Base-by-base conservation (phyloP, 805 yeast species). In the Candida ascalaphidarum region DNA sequence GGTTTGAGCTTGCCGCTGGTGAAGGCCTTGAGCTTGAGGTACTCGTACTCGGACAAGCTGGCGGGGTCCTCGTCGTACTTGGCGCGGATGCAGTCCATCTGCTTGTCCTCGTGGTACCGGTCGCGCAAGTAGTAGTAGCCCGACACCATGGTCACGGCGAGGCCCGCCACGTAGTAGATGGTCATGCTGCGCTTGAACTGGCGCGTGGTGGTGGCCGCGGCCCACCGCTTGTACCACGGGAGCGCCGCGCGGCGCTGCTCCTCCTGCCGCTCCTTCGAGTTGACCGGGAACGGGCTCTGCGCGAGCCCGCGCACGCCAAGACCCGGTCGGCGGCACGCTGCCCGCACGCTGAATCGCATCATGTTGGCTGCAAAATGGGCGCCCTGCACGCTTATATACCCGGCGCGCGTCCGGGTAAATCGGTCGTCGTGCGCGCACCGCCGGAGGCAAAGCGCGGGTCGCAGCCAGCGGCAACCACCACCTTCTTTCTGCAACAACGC, bases 101-200 rank as follows among this genome's bases (percentile, higher is more conserved):
- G 84, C 33, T 70, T 60, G 36, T 81, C 89, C 51, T 76, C 76
- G 25, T 62, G 55, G 48, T 71, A 81, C 28, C 80, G 50, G 43
- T 79, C 81, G 41, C 74, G 63, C 74, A 81, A 77, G 48, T 77
- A 75, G 44, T 66, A 67, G 32, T 72, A 65, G 29, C 84, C 82
- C 32, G 77, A 70, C 13, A 69, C 58, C 17, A 75, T 48, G 43
- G 78, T 69, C 7, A 68, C 56, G 2, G 62, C 61, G 46, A 80
- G 80, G 3, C 74, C 68, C n/a, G 70, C 72, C 23, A 81, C 46
- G 36, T 80, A 71, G 46, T 67, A 74, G 40, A 72, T 71, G 5
- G 86, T 77, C 63, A 80, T 63, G 7, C 46, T 42, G 41, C 68
- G 74, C 35, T 72, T 69, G 52, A 80, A 80, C 29, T 68, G 65